Evolutionary conservation across 805 yeast genomes (phyloP), one percentile per base, ranked within the genome.

Genomic region (Wickerhamomyces ciferrii): DNA sequence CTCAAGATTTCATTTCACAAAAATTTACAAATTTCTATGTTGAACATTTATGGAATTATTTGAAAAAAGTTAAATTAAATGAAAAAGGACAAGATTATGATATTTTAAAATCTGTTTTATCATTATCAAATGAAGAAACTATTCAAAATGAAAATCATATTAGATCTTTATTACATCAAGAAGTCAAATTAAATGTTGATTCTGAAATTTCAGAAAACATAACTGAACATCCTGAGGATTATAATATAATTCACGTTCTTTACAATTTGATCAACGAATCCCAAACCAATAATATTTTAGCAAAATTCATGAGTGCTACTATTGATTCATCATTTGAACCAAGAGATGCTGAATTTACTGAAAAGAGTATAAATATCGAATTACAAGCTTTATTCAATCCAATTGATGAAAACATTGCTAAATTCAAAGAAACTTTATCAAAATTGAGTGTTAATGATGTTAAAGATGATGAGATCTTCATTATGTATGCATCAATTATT

Each of bases 311-410:
- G 48, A 42, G 52, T 8, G 48, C 56, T 13, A 46, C 61, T 52
- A 40, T 43, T 55, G 10, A 43, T 55, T 25, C 51, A 23, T 17
- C 37, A 35, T 31, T 34, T 23, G 23, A 42, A 34, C 23, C 23
- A 21, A 34, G 25, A 18, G 21, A 35, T 23, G 39, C 4, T 34
- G 6, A 10, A 9, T 10, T 9, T 9, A 14, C 32, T 15, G 27
- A 31, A 31, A 20, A 18, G 4, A 31, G 10, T 21, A 17, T 24
- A 8, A 35, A 39, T 43, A 11, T 37, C 21, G 61, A 59, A 31
- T 41, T 65, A 25, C 47, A 53, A 20, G 56, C 66, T n/a, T 41
- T 65, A 24, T 56, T 65, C 43, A 53, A 60, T 32, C 63, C 68
- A 27, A 49, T 53, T 2, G 65, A 62, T 21, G 43, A 41, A 2